Base-by-base conservation (phyloP, 495 filamentous ascomycete genomes). In the Penicillium alfredii region DNA sequence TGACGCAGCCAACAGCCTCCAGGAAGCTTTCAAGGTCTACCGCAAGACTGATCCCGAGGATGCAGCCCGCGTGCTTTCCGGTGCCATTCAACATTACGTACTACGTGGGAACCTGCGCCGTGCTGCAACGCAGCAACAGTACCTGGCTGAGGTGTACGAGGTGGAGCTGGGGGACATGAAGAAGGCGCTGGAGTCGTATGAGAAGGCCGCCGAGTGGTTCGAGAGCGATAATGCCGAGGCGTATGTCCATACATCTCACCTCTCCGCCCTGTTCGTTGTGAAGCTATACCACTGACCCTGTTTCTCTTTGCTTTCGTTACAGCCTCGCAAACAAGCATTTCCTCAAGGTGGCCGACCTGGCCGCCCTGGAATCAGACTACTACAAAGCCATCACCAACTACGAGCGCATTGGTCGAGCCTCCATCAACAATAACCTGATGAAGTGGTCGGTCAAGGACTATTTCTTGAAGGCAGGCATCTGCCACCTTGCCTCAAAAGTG, bases 361-460 rank as follows among this genome's bases (percentile, higher is more conserved):
- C 84, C 6, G 90, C 87, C 9, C 61, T 93, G 8, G 83, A 85
- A 37, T 71, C 62, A 30, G 82, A 93, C 51, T 96, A 90, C 64
- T 76, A 76, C 66, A 84, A 80, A 58, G 76, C 86, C 24, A 84
- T 88, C 49, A 74, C 83, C 41, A 66, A 78, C 51, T 96, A 80
- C 60, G 90, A 95, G 57, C 76, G 78, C 47, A 83, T 94, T 24
- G 84, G 83, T 20, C 73, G 74, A 18, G 64, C 72, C 24, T 78
- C 78, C 4, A 75, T 88, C 33, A 74, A 74, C 54, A 90, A 88
- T 61, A 81, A 84, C 51, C 57, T 88, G 43, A 88, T 93, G 86
- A 86, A 79, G 50, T 95, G 81, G 76, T 86, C 79, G 10, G 81
- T 95, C 37, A 94, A 94, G 60, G 85, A 93, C 33, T 94, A 95